Evolutionary conservation across 352 stramenopile genomes (phyloP).

Genomic region (Globisporangium sylvaticum): DNA sequence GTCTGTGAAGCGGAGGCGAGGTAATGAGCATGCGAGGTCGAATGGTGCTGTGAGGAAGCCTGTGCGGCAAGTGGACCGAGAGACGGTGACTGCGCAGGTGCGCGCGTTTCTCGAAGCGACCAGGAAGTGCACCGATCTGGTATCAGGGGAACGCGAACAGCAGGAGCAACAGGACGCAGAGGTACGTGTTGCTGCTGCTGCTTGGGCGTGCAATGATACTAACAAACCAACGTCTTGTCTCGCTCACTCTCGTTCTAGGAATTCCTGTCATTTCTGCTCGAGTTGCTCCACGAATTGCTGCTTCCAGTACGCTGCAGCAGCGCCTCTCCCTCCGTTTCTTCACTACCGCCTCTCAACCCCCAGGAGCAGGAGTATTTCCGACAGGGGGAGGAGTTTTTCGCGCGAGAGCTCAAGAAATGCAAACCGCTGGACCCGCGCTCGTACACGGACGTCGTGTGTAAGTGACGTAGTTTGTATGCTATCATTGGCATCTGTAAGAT

Average conservation of each 20-base stretch:
- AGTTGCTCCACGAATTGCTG: conserved; percentile 62
- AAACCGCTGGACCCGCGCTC: conserved; percentile 34
- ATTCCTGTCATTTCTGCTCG: conserved; percentile 66
- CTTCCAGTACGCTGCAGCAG: conserved; percentile 10
- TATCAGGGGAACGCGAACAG: conserved; percentile 24
- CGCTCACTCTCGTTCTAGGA: no score
- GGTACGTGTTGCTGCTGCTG: conserved; percentile 7
- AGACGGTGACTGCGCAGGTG: conserved; percentile 16
- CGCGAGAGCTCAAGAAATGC: conserved; percentile 24
- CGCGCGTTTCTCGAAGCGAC: conserved; percentile 27
- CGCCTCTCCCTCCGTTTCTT: background rate
- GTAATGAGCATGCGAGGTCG: background rate
- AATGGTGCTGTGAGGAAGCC: background rate
- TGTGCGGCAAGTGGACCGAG: background rate
- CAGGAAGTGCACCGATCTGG: conserved; percentile 49
- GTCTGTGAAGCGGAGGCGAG: background rate
- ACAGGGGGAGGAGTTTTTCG: conserved; percentile 24
- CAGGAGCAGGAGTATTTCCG: conserved; percentile 20
- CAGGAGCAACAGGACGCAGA: conserved; percentile 85
- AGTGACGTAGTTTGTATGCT: conserved; percentile 8
- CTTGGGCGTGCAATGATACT: background rate
- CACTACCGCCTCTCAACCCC: background rate
- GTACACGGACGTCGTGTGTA: conserved; percentile 64
- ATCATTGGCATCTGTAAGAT: background rate
- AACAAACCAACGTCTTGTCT: background rate